Evolutionary conservation across 805 yeast species (phyloP).

Genomic region (Sugiyamaella floridensis): DNA sequence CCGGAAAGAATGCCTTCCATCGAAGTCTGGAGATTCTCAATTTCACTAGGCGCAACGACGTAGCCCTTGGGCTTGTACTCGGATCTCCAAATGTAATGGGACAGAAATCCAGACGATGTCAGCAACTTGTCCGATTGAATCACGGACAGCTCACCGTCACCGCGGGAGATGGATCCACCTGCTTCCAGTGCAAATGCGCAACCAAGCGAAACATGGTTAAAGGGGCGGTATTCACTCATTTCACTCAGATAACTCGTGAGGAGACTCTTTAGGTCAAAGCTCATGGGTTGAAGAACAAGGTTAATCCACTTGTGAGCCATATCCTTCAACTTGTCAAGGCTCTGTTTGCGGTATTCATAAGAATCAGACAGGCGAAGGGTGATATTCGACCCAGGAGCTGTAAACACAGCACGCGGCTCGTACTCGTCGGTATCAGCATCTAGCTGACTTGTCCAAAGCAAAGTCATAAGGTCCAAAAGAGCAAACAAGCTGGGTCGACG

Average conservation of each 20-base stretch:
- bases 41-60: background rate
- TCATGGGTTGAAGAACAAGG: slow-evolving; percentile 48
- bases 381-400: slow-evolving; percentile 41
- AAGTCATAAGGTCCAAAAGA: slow-evolving; percentile 68
- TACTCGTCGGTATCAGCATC: slow-evolving; percentile 82
- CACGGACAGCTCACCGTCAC: slow-evolving; percentile 58
- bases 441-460: slow-evolving; percentile 69
- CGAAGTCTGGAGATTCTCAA: slow-evolving; percentile 15
- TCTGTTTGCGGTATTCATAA: slow-evolving; percentile 62
- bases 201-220: slow-evolving; percentile 59
- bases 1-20: slow-evolving; percentile 10
- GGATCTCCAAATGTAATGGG: slow-evolving; percentile 71
- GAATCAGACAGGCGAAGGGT: slow-evolving; percentile 63
- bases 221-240: slow-evolving; percentile 31
- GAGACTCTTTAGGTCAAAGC: slow-evolving; percentile 69
- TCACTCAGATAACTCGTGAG: slow-evolving; percentile 69
- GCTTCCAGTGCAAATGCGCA: slow-evolving; percentile 84
- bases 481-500: slow-evolving; percentile 67
- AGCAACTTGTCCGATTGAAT: slow-evolving; percentile 38
- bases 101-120: slow-evolving; percentile 63
- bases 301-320: slow-evolving; percentile 64
- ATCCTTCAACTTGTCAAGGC: slow-evolving; percentile 52
- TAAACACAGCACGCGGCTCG: slow-evolving; percentile 70
- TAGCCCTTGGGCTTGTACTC: slow-evolving; percentile 26
- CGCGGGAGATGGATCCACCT: slow-evolving; percentile 66